Evolutionary conservation across 257 asterid genomes (phyloP), one percentile per base, ranked within the genome.

Genomic region (Solanum paucissectum): DNA sequence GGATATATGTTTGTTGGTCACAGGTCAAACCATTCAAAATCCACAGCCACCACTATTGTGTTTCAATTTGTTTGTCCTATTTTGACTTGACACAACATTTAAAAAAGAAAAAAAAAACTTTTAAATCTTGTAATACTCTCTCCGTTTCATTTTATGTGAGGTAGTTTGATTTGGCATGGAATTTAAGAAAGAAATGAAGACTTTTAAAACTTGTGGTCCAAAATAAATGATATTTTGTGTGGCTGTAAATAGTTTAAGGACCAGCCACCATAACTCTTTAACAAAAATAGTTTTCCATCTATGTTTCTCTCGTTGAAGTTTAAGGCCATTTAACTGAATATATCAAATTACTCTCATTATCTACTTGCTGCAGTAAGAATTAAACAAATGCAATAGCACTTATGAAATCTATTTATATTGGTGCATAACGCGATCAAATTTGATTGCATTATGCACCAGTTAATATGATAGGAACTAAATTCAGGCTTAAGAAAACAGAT

Each of bases 1-100:
- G 69, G 86, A 82, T 82, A 49, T 18, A 82, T 49, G 7, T 8
- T 82, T 82, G 69, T 82, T 82, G 68, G 69, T 49, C 69, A 82
- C 32, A 18, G n/a, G 21, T 82, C 86, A 32, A 12, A 82, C 32
- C 32, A 82, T 10, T 11, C 69, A 32, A 82, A 49, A 49, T 29
- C 69, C 69, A 49, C 44, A 1, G 1, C 2, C 32, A n/a, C n/a
- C 66, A 14, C 25, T 42, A 13, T 21, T 14, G 60, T 5, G 11
- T 20, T 55, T 7, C 0, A 55, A 55, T 55, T 52, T 55, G 10
- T 20, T 55, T 55, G 2, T 55, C 64, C 4, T 20, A 20, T 20
- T 20, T 55, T 20, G 5, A 55, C 23, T 16, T 16, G 62, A 16
- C 23, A 52, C 23, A 52, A 52, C 0, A 16, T 52, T 52, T 52